Evolutionary conservation across 83 land plant genomes (phyloP).

Genomic region (Thuja plicata): DNA sequence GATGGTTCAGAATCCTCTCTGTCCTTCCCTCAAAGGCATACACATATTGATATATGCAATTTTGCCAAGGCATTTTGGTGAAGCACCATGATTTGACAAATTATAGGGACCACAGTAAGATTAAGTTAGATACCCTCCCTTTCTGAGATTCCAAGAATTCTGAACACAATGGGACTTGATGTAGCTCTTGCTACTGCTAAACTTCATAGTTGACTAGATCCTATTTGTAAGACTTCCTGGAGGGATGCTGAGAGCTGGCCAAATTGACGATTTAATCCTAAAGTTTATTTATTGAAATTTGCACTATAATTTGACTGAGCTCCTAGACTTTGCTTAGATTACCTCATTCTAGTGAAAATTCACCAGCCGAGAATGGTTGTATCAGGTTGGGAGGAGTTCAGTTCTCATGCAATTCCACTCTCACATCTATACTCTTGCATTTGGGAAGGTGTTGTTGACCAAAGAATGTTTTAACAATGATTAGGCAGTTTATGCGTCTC

Average conservation of each 20-base stretch:
- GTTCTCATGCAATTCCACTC: neutral
- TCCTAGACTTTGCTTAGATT: neutral
- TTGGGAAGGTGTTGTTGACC: neutral
- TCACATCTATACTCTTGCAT: neutral
- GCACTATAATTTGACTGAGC: neutral
- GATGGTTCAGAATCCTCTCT: neutral
- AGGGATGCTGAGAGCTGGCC: neutral
- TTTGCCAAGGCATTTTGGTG: neutral
- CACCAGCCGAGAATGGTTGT: neutral
- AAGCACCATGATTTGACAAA: no score
- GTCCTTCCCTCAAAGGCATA: neutral
- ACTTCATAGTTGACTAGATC: neutral
- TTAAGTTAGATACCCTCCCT: neutral
- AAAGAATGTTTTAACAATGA: neutral
- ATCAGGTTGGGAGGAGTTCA: neutral
- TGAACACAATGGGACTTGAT: neutral
- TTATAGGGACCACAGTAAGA: neutral
- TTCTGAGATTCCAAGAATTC: neutral
- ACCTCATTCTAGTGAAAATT: neutral
- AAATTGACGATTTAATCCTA: neutral
- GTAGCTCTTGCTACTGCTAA: neutral
- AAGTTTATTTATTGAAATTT: no score
- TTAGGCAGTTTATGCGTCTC: neutral
- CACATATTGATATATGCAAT: neutral
- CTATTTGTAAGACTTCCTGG: neutral